Percentiles rank a stretch among this genome's conserved stretches.
Conservation (phyloP, 495 filamentous ascomycete species). For the Tuber brumale region DNA sequence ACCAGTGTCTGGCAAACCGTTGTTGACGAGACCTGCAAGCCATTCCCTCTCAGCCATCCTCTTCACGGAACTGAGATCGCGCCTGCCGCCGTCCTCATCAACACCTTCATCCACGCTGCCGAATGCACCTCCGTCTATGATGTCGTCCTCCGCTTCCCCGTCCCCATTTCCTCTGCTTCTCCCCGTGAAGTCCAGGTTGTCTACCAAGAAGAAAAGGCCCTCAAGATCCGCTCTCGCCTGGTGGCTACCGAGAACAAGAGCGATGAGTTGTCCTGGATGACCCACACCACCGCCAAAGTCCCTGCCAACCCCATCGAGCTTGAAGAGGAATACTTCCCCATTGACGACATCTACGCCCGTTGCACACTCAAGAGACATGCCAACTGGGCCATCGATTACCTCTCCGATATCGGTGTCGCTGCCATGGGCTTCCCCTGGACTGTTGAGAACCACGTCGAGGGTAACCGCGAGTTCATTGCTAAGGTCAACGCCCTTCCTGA, state of each 20-base stretch:
- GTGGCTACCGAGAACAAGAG: slow-evolving; percentile 14
- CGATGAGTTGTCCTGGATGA: slow-evolving; percentile 42
- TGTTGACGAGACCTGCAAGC: slow-evolving; percentile 41
- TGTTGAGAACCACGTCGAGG: slow-evolving; percentile 45
- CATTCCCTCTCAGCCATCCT: slow-evolving; percentile 29
- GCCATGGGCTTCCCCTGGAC: slow-evolving; percentile 49
- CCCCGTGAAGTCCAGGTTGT: slow-evolving; percentile 44
- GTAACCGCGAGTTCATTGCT: slow-evolving; percentile 46
- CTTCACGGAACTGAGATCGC: slow-evolving; percentile 43
- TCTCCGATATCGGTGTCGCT: slow-evolving; percentile 45
- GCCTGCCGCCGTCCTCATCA: slow-evolving; percentile 44
- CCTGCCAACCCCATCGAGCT: slow-evolving; percentile 4
- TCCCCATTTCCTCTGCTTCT: slow-evolving; percentile 43
- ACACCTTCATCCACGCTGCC: slow-evolving; percentile 44
- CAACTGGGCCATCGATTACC: slow-evolving; percentile 46
- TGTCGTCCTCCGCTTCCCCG: slow-evolving; percentile 7
- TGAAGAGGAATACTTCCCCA: slow-evolving; percentile 8
- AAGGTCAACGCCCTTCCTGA: slow-evolving; percentile 42
- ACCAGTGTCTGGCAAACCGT: slow-evolving; percentile 36
- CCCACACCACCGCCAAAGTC: slow-evolving; percentile 43
- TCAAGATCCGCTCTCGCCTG: slow-evolving; percentile 43
- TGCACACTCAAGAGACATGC: slow-evolving; percentile 22
- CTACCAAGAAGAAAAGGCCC: slow-evolving; percentile 23
- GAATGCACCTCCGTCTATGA: slow-evolving; percentile 8
- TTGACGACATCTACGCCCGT: slow-evolving; percentile 33